These are phyloP conservation scores for Jatropha curcas DNA, from an alignment of 345 rosid species.

Conservation along the genomic window DNA sequence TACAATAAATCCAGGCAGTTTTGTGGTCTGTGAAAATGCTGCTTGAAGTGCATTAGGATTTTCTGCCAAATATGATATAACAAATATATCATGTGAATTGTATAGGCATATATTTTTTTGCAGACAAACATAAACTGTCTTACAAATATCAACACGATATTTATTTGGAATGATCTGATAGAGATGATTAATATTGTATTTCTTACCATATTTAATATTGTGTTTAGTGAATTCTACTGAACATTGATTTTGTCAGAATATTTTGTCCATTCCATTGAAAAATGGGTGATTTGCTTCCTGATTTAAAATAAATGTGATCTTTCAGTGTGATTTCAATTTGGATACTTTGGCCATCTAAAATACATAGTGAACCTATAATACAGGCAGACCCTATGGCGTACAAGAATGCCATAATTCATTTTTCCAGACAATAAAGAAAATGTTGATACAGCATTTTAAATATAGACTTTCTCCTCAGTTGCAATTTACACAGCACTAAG, in stretches of 20 bases:
- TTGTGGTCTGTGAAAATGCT: slow-evolving; percentile 64
- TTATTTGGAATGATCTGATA: slow-evolving; percentile 8
- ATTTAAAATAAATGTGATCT: no score
- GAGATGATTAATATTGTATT: background rate
- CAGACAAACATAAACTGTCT: background rate
- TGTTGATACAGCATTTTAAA: no score
- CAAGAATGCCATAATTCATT: background rate
- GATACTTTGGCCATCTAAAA: no score
- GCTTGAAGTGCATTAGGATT: slow-evolving; percentile 21
- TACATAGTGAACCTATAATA: background rate
- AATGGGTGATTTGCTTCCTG: no score
- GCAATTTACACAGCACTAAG: slow-evolving; percentile 3
- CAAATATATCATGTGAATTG: background rate
- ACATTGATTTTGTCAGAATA: background rate
- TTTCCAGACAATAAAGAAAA: background rate
- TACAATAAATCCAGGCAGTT: slow-evolving; percentile 88
- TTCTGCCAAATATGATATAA: no score
- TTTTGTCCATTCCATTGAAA: background rate
- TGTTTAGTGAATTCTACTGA: background rate
- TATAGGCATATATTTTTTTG: background rate
- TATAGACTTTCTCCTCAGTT: no score
- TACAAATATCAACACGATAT: slow-evolving; percentile 24
- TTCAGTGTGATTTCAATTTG: no score
- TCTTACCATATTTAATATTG: background rate
- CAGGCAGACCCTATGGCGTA: no score